A percentile compares a stretch with the other conserved stretches of the same genome.
phyloP scores from a whole-genome alignment of 139 green algal species.

The Tetradesmus obliquus region DNA sequence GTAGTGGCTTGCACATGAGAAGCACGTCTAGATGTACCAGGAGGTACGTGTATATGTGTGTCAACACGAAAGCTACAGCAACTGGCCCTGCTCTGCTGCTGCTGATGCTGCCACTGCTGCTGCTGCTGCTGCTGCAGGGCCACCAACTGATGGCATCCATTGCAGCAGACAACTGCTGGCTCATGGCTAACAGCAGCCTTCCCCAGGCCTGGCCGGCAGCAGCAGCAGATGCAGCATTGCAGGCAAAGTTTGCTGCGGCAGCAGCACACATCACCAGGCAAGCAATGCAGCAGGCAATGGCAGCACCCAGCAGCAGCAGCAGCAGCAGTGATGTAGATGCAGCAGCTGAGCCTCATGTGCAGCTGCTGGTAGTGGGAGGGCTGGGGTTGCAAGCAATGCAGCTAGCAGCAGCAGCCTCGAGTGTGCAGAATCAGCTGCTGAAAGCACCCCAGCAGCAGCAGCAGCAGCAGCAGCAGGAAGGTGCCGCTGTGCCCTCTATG shows the following conservation, averaged over 20 bases:
- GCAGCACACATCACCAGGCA: neutral
- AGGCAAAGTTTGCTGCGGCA: neutral
- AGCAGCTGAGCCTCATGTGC: neutral
- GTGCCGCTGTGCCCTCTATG: neutral
- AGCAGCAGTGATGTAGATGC: neutral
- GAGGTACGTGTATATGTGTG: too few relatives aligned
- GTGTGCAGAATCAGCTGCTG: neutral
- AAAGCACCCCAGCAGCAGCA: conserved; percentile 12
- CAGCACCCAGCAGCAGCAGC: neutral
- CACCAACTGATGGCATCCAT: conserved; percentile 5
- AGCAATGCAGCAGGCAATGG: neutral
- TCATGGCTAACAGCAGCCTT: neutral
- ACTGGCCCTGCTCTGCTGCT: neutral
- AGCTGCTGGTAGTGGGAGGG: conserved; percentile 4
- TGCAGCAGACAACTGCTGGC: conserved; percentile 33
- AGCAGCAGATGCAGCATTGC: neutral
- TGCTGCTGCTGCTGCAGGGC: neutral
- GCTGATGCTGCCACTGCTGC: too few relatives aligned
- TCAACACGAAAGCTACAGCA: too few relatives aligned
- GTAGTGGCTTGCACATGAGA: too few relatives aligned
- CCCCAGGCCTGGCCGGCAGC: conserved; percentile 17
- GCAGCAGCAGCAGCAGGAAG: neutral
- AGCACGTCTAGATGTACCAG: too few relatives aligned
- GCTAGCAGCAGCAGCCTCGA: conserved; percentile 21
- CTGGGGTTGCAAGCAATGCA: conserved; percentile 19